Evolutionary conservation across 2,329 filamentous ascomycete genomes (phyloP).

Genomic region (Trichophyton equinum): DNA sequence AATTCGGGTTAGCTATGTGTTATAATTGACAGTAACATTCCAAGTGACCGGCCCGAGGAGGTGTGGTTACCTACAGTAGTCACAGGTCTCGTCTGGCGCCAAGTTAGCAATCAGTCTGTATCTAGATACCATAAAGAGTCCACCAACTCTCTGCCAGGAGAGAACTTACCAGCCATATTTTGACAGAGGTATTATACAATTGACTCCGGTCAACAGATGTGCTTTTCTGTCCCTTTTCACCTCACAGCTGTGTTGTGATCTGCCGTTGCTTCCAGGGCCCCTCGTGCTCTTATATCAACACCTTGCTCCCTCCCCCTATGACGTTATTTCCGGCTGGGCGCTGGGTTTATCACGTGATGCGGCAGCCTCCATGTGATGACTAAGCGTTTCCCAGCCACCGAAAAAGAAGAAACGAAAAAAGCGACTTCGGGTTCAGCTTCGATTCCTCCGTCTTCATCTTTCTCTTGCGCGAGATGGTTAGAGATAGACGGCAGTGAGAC

Average conservation of each 20-base stretch:
- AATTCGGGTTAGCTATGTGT: background rate
- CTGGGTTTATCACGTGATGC: background rate
- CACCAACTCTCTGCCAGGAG: background rate
- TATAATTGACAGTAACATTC: background rate
- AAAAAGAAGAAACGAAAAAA: background rate
- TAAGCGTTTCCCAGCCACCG: background rate
- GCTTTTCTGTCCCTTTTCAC: background rate
- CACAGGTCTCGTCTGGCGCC: slow-evolving; percentile 32
- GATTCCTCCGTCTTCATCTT: background rate
- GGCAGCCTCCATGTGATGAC: background rate
- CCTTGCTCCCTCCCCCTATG: background rate
- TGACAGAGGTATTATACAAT: no score
- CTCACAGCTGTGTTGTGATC: background rate
- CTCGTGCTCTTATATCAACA: background rate
- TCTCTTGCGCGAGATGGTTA: background rate
- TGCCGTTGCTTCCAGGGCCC: background rate
- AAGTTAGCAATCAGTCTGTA: background rate
- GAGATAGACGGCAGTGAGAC: background rate
- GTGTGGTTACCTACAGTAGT: slow-evolving; percentile 42
- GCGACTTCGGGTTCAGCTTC: background rate
- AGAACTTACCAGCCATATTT: background rate
- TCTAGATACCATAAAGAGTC: no score
- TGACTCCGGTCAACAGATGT: background rate
- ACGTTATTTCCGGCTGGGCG: background rate
- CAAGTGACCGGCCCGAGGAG: background rate